Evolutionary conservation across 2,329 filamentous ascomycete species (phyloP), one percentile per base, ranked within the genome.

Genomic region (Aspergillus ibericus): DNA sequence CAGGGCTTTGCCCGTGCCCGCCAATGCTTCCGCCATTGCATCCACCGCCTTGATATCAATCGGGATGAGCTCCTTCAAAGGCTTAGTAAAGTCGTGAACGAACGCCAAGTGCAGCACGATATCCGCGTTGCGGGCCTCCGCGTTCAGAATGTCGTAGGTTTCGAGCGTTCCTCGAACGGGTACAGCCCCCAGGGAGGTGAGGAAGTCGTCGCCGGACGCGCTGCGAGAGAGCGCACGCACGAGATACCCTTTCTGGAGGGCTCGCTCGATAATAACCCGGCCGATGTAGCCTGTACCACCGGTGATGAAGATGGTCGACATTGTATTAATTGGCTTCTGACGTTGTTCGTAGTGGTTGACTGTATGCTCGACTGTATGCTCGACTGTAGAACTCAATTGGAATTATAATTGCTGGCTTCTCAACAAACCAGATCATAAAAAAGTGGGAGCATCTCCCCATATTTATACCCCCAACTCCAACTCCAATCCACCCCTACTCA

Each of bases 231-330:
- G 75, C 5, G 73, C 79, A 13, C 76, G 63, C 27, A 81, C 78
- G 4, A 59, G 65, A 59, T 80, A 76, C 42, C 78, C 78, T 22
- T 68, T 62, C 7, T 61, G 27, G 18, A 80, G 65, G 7, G 80
- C 73, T 38, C 77, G 73, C 53, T 75, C 56, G 25, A 75, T 70
- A n/a, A 80, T 70, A 9, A 73, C 70, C 25, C 67, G 64, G 62
- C 79, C 79, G 55, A 81, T 70, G 58, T 77, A 80, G 62, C 78
- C 78, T 4, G 77, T 74, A 3, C 77, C 72, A 32, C 79, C 79
- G 4, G 79, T 81, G 48, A 80, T 69, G 61, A 78, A 78, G 58
- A 77, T 40, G 5, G 36, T 40, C 10, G 36, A 18, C 46, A 15
- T 51, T 58, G 25, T 46, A n/a, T n/a, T n/a, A n/a, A n/a, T n/a